Conservation (phyloP, 257 asterid species). For the Euphrasia confusa region DNA sequence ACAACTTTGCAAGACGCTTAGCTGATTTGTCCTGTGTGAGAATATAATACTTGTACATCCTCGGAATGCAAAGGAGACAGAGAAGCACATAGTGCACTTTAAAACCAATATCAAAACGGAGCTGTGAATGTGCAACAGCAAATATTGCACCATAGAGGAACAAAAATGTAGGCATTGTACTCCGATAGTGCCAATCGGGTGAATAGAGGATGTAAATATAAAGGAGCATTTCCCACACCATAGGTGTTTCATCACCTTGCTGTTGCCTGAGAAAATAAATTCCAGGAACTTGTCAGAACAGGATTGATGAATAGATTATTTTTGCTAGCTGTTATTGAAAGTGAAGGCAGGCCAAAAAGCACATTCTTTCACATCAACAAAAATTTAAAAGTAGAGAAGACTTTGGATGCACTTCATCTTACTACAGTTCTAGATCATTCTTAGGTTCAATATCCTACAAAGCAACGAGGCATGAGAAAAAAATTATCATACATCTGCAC, state of each 20-base stretch:
- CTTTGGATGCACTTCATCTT: too few species aligned
- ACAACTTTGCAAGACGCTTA: slow-evolving; percentile 69
- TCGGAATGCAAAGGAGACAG: slow-evolving; percentile 89
- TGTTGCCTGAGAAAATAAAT: slow-evolving; percentile 47
- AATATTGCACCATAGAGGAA: slow-evolving; percentile 79
- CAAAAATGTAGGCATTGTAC: slow-evolving; percentile 92
- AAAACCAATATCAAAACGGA: slow-evolving; percentile 64
- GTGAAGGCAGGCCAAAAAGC: too few species aligned
- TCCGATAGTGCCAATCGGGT: slow-evolving; percentile 95
- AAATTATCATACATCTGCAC: too few species aligned
- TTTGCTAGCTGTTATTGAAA: too few species aligned
- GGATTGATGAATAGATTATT: too few species aligned
- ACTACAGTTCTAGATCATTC: too few species aligned
- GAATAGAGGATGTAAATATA: slow-evolving; percentile 93
- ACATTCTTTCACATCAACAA: too few species aligned
- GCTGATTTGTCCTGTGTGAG: slow-evolving; percentile 68
- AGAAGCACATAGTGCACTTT: slow-evolving; percentile 79
- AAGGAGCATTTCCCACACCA: slow-evolving; percentile 99
- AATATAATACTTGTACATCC: slow-evolving; percentile 86
- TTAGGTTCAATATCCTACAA: too few species aligned
- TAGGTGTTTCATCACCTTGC: slow-evolving; percentile 97
- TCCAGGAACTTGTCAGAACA: neutral
- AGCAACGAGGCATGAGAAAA: too few species aligned
- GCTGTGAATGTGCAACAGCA: slow-evolving; percentile 68
- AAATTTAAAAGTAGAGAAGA: too few species aligned